phyloP scores from a whole-genome alignment of 495 filamentous ascomycete species.

The Hyphodiscus hymeniophilus region DNA sequence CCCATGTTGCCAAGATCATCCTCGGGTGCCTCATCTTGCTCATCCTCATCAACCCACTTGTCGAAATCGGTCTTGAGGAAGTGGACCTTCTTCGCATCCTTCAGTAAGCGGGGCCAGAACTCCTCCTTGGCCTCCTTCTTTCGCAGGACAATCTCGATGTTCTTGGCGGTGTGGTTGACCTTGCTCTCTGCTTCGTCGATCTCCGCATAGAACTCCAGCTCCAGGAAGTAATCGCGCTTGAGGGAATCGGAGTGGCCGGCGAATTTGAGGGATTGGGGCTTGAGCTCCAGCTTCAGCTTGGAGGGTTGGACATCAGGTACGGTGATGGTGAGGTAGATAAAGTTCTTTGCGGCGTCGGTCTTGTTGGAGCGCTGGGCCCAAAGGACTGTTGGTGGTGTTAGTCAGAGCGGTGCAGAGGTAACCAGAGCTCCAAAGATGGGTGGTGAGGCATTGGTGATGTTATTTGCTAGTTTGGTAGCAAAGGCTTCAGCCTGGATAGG shows the following conservation, averaged over 20 bases:
- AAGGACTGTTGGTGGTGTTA: conserved; percentile 52
- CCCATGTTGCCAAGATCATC: conserved; percentile 54
- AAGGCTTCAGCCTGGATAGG: conserved; percentile 7
- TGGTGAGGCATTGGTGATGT: not conserved
- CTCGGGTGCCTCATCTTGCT: conserved; percentile 82
- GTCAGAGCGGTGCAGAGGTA: not conserved
- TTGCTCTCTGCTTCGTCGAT: conserved; percentile 79
- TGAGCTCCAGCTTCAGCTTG: conserved; percentile 70
- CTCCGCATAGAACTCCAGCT: conserved; percentile 85
- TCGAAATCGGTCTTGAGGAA: conserved; percentile 99
- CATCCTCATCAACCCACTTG: conserved; percentile 99
- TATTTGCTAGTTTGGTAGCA: not conserved
- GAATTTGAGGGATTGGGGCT: conserved; percentile 70
- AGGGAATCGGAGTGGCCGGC: conserved; percentile 65
- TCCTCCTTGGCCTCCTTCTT: conserved; percentile 92
- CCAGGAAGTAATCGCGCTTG: conserved; percentile 78
- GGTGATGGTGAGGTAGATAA: conserved; percentile 84
- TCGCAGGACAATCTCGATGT: conserved; percentile 79
- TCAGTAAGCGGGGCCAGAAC: conserved; percentile 91
- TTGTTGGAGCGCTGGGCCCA: conserved; percentile 95
- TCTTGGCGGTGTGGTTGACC: conserved; percentile 72
- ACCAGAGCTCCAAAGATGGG: not conserved
- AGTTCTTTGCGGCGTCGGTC: conserved; percentile 75
- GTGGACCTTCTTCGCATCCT: conserved; percentile 81
- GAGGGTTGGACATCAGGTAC: conserved; percentile 66